Evolutionary conservation across 371 early-diverging fungal species (phyloP).

Genomic region (Mucor circinelloides): DNA sequence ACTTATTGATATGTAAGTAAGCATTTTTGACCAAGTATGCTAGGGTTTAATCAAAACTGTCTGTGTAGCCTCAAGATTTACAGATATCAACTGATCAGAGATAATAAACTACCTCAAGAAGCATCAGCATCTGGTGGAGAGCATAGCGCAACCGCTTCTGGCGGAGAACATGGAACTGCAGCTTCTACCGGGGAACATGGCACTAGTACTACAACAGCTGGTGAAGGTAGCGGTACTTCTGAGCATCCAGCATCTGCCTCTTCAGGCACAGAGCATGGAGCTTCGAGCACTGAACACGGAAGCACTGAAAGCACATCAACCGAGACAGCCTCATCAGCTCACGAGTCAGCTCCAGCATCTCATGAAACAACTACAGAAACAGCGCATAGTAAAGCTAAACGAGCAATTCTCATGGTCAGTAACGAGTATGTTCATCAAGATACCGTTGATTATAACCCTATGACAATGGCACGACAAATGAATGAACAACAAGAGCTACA

Average conservation of each 20-base stretch:
- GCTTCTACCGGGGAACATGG: background rate
- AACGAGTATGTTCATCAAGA: background rate
- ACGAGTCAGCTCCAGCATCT: background rate
- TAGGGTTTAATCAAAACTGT: background rate
- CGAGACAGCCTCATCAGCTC: background rate
- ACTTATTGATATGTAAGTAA: conserved; percentile 45
- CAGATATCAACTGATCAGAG: conserved; percentile 30
- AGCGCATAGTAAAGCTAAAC: conserved; percentile 5
- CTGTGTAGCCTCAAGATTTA: conserved; percentile 38
- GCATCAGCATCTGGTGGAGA: background rate
- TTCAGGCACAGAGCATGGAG: background rate
- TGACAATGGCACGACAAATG: background rate
- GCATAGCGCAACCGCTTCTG: background rate
- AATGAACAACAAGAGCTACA: background rate
- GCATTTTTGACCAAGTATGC: background rate
- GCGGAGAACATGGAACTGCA: background rate
- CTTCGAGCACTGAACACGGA: background rate
- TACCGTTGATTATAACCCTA: conserved; percentile 1
- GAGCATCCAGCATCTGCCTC: background rate
- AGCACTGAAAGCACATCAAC: background rate
- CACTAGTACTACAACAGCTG: background rate
- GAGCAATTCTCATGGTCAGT: conserved; percentile 8
- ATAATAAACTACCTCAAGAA: conserved; percentile 26
- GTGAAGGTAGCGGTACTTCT: background rate
- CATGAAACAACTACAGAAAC: background rate